phyloP scores from a whole-genome alignment of 108 stramenopile genomes.

The Phaeodactylum tricornutum region DNA sequence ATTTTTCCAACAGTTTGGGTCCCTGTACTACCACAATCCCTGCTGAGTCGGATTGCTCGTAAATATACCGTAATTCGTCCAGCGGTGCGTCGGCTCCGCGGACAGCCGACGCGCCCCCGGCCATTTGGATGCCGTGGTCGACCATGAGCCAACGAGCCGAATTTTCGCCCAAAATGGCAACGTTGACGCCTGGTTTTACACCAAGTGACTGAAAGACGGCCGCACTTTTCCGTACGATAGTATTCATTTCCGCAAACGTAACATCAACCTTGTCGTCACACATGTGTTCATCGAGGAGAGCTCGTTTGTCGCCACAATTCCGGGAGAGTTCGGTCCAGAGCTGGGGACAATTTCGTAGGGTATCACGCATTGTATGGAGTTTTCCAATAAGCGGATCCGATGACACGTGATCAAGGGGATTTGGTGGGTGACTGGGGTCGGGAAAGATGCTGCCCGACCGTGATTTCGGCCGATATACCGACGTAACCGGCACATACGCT shows the following conservation, averaged over 20 bases:
- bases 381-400: conserved; percentile 68
- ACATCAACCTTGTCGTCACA: conserved; percentile 46
- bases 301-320: conserved; percentile 42
- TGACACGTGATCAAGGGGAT: conserved; percentile 48
- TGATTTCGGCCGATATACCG: conserved; percentile 28
- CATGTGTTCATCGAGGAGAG: conserved; percentile 70
- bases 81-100: conserved; percentile 81
- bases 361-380: conserved; percentile 51
- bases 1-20: conserved; percentile 44
- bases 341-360: conserved; percentile 43
- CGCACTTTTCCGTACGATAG: conserved; percentile 41
- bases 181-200: conserved; percentile 51
- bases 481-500: conserved; percentile 8
- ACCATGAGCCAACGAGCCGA: conserved; percentile 75
- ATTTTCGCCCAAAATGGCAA: conserved; percentile 80
- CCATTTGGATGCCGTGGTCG: conserved; percentile 77
- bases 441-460: conserved; percentile 37
- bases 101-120: conserved; percentile 74
- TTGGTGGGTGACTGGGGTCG: conserved; percentile 24
- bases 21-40: conserved; percentile 74
- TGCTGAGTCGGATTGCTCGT: conserved; percentile 83
- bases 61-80: conserved; percentile 82
- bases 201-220: conserved; percentile 50
- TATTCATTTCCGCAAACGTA: conserved; percentile 57
- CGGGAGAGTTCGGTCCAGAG: conserved; percentile 58